These are phyloP conservation scores for Fusarium tuaranense DNA, from an alignment of 2,329 filamentous ascomycete genomes.

Conservation along the genomic window DNA sequence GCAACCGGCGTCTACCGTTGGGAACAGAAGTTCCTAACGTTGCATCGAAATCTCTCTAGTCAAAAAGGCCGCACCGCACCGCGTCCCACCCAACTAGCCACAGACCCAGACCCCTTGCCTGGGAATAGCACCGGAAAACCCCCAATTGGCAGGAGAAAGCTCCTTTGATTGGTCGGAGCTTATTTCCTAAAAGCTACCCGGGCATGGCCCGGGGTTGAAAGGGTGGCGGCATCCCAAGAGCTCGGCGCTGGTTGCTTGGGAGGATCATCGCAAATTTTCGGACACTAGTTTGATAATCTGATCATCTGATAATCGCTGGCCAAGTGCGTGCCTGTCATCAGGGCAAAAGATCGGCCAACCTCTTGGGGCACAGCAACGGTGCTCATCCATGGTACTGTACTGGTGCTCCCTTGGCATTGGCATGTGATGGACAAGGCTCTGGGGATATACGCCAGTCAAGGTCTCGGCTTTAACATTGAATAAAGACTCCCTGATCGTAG, in stretches of 20 bases:
- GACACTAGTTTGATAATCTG: conserved; percentile 20
- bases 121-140: conserved; percentile 10
- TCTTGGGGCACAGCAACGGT: conserved; percentile 10
- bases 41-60: background rate
- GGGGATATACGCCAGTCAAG: background rate
- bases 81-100: conserved; percentile 1
- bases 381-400: background rate
- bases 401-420: background rate
- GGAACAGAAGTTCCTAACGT: background rate
- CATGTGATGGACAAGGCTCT: background rate
- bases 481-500: background rate
- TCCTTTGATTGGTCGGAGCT: conserved; percentile 12
- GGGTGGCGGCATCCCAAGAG: conserved; percentile 4
- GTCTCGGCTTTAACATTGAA: background rate
- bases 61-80: conserved; percentile 12
- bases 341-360: conserved; percentile 4
- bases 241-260: background rate
- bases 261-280: conserved; percentile 7
- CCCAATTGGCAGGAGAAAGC: background rate
- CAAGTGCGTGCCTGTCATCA: background rate
- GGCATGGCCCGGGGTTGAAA: background rate
- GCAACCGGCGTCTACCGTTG: background rate
- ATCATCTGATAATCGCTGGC: conserved; percentile 24
- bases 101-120: background rate
- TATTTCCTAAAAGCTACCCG: conserved; percentile 9